A percentile compares a stretch with the other conserved stretches of the same genome.
These are phyloP conservation scores for Phytophthora aleatoria DNA, from an alignment of 352 stramenopile genomes.

Conservation along the genomic window DNA sequence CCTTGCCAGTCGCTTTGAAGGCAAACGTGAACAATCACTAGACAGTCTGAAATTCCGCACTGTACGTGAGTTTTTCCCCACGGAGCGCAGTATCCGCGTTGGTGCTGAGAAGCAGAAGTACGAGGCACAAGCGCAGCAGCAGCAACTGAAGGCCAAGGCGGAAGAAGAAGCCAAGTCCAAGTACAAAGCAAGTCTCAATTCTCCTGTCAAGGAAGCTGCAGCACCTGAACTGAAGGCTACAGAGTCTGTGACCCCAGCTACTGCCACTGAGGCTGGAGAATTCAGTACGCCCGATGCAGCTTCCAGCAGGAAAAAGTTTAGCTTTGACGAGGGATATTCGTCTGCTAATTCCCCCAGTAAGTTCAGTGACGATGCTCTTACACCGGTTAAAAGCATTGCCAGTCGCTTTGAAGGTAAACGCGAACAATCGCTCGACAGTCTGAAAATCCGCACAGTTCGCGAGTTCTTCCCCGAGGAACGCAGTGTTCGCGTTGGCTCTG, in stretches of 20 bases:
- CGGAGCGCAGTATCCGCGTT: constrained; percentile 41
- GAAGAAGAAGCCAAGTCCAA: constrained; percentile 42
- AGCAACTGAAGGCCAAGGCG: constrained; percentile 36
- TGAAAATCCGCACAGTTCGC: constrained; percentile 65
- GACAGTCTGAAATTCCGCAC: constrained; percentile 48
- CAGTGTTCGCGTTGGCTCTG: constrained; percentile 38
- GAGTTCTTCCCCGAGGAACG: constrained; percentile 55
- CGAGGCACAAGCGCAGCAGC: constrained; percentile 35
- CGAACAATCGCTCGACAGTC: constrained; percentile 60
- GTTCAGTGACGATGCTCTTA: constrained; percentile 25
- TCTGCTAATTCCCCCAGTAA: constrained; percentile 22
- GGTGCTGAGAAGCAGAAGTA: constrained; percentile 46
- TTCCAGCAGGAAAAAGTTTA: constrained; percentile 20
- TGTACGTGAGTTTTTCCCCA: constrained; percentile 43
- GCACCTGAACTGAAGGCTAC: background rate
- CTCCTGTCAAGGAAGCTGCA: constrained; percentile 17
- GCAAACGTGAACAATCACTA: constrained; percentile 40
- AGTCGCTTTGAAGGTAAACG: constrained; percentile 71
- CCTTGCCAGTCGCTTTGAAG: constrained; percentile 46
- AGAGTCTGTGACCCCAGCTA: background rate
- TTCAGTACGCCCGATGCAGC: constrained; percentile 23
- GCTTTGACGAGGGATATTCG: constrained; percentile 18
- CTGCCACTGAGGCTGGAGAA: background rate
- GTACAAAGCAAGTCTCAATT: constrained; percentile 34
- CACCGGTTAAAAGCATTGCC: constrained; percentile 63